Evolutionary conservation across 2,329 filamentous ascomycete genomes (phyloP), one percentile per base, ranked within the genome.

Genomic region (Apiospora aurea): DNA sequence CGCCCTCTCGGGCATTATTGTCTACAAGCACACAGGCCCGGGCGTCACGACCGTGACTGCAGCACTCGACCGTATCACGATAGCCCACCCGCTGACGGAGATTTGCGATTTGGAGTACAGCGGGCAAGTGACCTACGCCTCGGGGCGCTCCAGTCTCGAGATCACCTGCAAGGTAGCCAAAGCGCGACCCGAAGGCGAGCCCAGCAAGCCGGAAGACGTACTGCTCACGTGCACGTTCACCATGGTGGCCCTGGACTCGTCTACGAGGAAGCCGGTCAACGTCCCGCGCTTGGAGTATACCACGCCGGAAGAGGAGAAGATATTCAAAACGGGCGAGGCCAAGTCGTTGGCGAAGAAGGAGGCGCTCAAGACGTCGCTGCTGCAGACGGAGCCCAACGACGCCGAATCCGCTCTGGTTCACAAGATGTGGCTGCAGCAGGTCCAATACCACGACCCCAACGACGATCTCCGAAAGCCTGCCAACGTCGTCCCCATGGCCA

Each of bases 91-190:
- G 0, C 83, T 95, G 34, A 92, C 89, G 49, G 92, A 94, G 77
- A 94, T 95, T 70, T 94, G 92, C 75, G 93, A 95, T 79, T 87
- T 95, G 13, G 91, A 95, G 77, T 87, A 94, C 51, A 93, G 91
- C 61, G 86, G 86, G 4, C 84, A 85, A 72, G 85, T 86, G 11
- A 86, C 92, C 0, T 94, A 94, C 78, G 92, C 92, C 0, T 92
- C 92, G 0, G 92, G 93, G 0, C 83, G 92, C 72, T 93, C 90
- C 73, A 93, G 91, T 78, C 89, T 94, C 81, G 92, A 94, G 76
- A 90, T 94, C 11, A 93, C 92, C 0, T 88, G 93, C 75, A 91
- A 93, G 78, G 92, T 94, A 24, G 90, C 92, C 10, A 92, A 92
- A 77, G 91, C 89, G 0, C 88, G 90, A 0, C 83, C 85, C 44